A percentile compares a stretch with the other conserved stretches of the same genome.
Conservation (phyloP, 2,329 filamentous ascomycete species). For the Ascochyta clinopodiicola region DNA sequence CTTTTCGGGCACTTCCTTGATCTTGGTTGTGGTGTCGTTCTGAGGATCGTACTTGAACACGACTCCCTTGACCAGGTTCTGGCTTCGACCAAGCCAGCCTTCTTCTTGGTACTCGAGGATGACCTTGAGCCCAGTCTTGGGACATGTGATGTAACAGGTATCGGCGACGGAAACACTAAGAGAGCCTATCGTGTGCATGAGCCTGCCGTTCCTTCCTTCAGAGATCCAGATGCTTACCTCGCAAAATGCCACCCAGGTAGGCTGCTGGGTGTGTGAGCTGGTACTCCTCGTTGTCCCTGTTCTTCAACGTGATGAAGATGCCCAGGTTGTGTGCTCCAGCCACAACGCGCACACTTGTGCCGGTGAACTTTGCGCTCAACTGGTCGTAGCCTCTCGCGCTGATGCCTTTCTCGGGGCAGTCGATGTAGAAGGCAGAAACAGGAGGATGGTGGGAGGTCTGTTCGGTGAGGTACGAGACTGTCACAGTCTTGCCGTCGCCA, state of each 20-base stretch:
- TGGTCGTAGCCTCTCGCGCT: slow-evolving; percentile 92
- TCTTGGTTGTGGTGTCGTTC: slow-evolving; percentile 78
- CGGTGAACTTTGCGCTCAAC: slow-evolving; percentile 96
- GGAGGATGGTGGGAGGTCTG: slow-evolving; percentile 98
- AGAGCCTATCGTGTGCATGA: slow-evolving; percentile 58
- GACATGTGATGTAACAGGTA: slow-evolving; percentile 84
- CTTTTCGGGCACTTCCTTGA: slow-evolving; percentile 85
- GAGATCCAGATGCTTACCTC: slow-evolving; percentile 55
- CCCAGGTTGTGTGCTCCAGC: slow-evolving; percentile 93
- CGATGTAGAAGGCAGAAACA: slow-evolving; percentile 92
- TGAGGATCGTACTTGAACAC: slow-evolving; percentile 89
- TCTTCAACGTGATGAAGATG: slow-evolving; percentile 88
- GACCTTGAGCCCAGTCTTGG: slow-evolving; percentile 87
- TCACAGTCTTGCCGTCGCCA: slow-evolving; percentile 63
- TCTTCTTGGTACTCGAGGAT: slow-evolving; percentile 94
- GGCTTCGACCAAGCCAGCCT: slow-evolving; percentile 88
- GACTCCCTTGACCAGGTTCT: slow-evolving; percentile 90
- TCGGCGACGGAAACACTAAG: slow-evolving; percentile 91
- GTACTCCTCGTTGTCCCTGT: slow-evolving; percentile 85
- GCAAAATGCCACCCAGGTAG: slow-evolving; percentile 84
- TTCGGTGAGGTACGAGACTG: slow-evolving; percentile 93
- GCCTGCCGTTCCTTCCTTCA: not conserved
- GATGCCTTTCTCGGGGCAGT: slow-evolving; percentile 89
- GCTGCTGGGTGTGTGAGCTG: slow-evolving; percentile 95
- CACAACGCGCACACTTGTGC: slow-evolving; percentile 88